Evolutionary conservation across 2,329 filamentous ascomycete species (phyloP).

Genomic region (Fusarium mundagurra): DNA sequence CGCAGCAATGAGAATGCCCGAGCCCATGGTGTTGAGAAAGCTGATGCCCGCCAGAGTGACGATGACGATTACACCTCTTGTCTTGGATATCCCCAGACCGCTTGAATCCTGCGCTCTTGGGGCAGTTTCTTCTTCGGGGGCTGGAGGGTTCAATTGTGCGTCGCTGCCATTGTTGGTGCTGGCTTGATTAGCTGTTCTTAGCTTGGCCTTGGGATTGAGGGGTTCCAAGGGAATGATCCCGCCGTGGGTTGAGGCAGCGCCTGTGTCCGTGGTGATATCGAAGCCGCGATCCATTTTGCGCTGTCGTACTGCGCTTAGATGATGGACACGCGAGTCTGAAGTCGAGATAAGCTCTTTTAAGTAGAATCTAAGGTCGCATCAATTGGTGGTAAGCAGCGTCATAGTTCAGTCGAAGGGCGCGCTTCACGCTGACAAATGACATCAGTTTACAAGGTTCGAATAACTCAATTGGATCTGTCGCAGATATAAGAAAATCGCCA

Average conservation of each 20-base stretch:
- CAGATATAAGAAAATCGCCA: neutral
- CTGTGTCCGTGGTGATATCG: neutral
- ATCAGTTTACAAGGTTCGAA: neutral
- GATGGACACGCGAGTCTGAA: fast-evolving
- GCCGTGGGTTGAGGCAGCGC: neutral
- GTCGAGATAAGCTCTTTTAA: neutral
- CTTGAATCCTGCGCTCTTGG: neutral
- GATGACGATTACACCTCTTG: conserved; percentile 10
- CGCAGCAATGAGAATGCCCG: conserved; percentile 36
- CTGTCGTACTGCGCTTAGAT: fast-evolving
- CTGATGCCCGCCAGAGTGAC: conserved; percentile 32
- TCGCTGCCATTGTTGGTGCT: neutral
- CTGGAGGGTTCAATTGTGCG: neutral
- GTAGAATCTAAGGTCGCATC: neutral
- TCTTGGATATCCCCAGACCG: conserved; percentile 5
- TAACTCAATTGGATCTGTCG: neutral
- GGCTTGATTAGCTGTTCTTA: neutral
- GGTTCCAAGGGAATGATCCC: conserved; percentile 7
- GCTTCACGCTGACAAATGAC: conserved; percentile 3
- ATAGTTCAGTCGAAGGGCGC: neutral
- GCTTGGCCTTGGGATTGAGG: neutral
- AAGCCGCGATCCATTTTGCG: neutral
- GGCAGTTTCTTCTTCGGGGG: neutral
- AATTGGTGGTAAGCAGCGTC: neutral
- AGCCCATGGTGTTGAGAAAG: conserved; percentile 42